These are phyloP conservation scores for Exobasidium rhododendri DNA, from an alignment of 1,284 basidiomycete genomes.

Conservation along the genomic window DNA sequence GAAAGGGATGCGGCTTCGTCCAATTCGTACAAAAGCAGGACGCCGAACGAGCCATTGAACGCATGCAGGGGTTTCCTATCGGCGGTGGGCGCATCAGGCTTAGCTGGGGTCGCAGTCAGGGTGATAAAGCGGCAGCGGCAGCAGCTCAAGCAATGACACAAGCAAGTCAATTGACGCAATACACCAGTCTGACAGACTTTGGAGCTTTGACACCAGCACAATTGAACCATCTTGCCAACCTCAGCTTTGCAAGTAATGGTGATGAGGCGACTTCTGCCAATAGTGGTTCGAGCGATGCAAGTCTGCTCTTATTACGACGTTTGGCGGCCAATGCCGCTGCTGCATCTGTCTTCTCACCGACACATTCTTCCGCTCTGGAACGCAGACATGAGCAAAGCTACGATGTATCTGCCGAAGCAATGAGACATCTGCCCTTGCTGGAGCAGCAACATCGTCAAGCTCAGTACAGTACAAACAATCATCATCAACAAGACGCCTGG, in stretches of 20 bases:
- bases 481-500: no score
- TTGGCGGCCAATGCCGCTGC: background rate
- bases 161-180: conserved; percentile 40
- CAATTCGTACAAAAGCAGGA: conserved; percentile 88
- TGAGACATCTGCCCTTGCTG: no score
- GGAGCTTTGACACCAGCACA: conserved; percentile 20
- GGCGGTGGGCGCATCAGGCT: conserved; percentile 77
- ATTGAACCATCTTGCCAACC: background rate
- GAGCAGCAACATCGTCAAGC: background rate
- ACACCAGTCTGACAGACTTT: conserved; percentile 36
- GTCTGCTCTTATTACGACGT: background rate
- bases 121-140: conserved; percentile 52
- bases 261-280: background rate
- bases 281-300: background rate
- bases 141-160: conserved; percentile 28
- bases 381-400: background rate
- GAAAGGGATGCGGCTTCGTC: conserved; percentile 92
- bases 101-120: conserved; percentile 73
- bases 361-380: background rate
- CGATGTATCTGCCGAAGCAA: no score
- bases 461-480: no score
- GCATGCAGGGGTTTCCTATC: conserved; percentile 92
- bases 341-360: no score
- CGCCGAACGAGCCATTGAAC: conserved; percentile 85
- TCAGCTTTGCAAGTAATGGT: background rate